phyloP scores from a whole-genome alignment of 192 early-diverging fungal genomes.

The Dissophora ornata region DNA sequence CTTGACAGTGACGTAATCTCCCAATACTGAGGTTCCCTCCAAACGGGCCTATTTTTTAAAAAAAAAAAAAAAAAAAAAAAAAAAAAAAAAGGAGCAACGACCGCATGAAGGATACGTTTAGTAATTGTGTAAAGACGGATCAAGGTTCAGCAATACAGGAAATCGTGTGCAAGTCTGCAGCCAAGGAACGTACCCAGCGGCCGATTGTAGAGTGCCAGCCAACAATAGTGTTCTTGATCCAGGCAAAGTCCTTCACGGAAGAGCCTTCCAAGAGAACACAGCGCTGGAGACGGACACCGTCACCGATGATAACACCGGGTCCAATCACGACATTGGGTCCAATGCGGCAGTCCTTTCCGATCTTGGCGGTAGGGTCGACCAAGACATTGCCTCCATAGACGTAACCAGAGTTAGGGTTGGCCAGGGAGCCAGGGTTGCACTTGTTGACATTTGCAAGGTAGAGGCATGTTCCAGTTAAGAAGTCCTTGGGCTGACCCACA shows the following conservation, averaged over 20 bases:
- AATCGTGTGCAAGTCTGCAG: not conserved
- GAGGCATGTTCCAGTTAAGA: conserved; percentile 92
- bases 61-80: conserved; percentile 1
- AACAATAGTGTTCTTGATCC: conserved; percentile 91
- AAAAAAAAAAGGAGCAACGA: not conserved
- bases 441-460: conserved; percentile 89
- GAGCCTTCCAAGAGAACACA: conserved; percentile 90
- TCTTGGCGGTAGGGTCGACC: conserved; percentile 89
- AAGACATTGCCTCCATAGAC: conserved; percentile 91
- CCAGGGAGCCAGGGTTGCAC: conserved; percentile 77
- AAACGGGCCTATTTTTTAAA: conserved; percentile 69
- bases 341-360: conserved; percentile 96
- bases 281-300: conserved; percentile 92
- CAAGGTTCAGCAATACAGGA: not conserved
- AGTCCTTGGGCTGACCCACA: conserved; percentile 99
- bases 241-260: conserved; percentile 88
- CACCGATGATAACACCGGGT: conserved; percentile 88
- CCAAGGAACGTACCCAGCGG: conserved; percentile 74
- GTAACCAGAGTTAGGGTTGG: conserved; percentile 72
- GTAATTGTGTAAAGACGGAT: too few relatives aligned
- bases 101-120: too few relatives aligned
- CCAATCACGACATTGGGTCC: conserved; percentile 98
- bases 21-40: conserved; percentile 94
- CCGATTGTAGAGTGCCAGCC: conserved; percentile 98
- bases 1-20: conserved; percentile 95